phyloP scores from a whole-genome alignment of 306 rosid genomes.

The Citrullus amarus region DNA sequence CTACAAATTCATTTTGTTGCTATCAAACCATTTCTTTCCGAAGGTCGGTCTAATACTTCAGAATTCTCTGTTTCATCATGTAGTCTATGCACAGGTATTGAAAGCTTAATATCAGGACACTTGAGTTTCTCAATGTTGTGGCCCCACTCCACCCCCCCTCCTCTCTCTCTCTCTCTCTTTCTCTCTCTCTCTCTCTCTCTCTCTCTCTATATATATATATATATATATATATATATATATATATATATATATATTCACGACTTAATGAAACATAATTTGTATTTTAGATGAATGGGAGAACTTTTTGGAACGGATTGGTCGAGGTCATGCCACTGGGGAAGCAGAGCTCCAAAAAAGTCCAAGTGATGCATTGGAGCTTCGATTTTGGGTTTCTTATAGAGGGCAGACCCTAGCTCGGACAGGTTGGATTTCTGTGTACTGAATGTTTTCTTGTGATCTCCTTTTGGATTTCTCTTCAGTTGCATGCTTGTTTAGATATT shows the following conservation, averaged over 20 bases:
- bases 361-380: slow-evolving; percentile 78
- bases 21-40: not conserved
- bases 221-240: too few species aligned
- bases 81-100: not conserved
- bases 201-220: too few species aligned
- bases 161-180: too few species aligned
- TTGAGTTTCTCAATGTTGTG: not conserved
- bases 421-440: slow-evolving; percentile 30
- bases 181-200: too few species aligned
- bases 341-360: slow-evolving; percentile 63
- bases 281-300: slow-evolving; percentile 88
- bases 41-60: not conserved
- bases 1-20: not conserved
- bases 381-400: slow-evolving; percentile 92
- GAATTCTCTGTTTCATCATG: not conserved
- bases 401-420: slow-evolving; percentile 99
- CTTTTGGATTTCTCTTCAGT: not conserved
- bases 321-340: slow-evolving; percentile 52
- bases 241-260: too few species aligned
- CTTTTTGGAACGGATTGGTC: slow-evolving; percentile 85
- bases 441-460: not conserved
- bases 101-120: not conserved
- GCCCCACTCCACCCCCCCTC: not conserved
- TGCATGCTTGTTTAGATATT: not conserved
- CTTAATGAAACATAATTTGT: not conserved